A percentile compares a stretch with the other conserved stretches of the same genome.
phyloP scores from a whole-genome alignment of 805 yeast genomes.

The Wickerhamomyces canadensis region DNA sequence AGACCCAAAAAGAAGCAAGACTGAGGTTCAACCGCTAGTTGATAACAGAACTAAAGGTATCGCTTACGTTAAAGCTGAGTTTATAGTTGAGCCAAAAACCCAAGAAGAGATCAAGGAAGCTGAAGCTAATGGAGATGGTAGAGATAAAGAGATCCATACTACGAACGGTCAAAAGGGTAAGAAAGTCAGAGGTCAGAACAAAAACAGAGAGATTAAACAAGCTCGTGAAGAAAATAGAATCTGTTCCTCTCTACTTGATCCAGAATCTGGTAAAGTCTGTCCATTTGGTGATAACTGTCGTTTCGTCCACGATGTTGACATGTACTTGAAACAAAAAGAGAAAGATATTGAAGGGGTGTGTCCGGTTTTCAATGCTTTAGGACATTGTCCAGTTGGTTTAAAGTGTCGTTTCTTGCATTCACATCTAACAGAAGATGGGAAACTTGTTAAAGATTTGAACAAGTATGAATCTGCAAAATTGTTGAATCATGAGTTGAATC shows the following conservation, averaged over 20 bases:
- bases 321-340: conserved; percentile 60
- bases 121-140: conserved; percentile 32
- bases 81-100: conserved; percentile 39
- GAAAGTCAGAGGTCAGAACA: conserved; percentile 75
- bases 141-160: conserved; percentile 30
- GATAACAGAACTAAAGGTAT: conserved; percentile 43
- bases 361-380: conserved; percentile 77
- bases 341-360: conserved; percentile 72
- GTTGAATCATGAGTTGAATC: conserved; percentile 57
- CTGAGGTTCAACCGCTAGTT: conserved; percentile 2
- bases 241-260: conserved; percentile 61
- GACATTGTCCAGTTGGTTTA: conserved; percentile 88
- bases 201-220: conserved; percentile 71
- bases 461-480: conserved; percentile 29
- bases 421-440: conserved; percentile 50
- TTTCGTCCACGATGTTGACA: conserved; percentile 66
- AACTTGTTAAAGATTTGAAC: conserved; percentile 39
- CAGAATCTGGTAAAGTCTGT: conserved; percentile 42
- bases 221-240: conserved; percentile 55
- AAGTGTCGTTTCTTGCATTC: conserved; percentile 87
- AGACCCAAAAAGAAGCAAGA: conserved; percentile 7
- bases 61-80: conserved; percentile 76
- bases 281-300: conserved; percentile 69
- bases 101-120: no score
- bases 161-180: conserved; percentile 40